A percentile compares a stretch with the other conserved stretches of the same genome.
phyloP scores from a whole-genome alignment of 352 stramenopile genomes.

The Hyaloperonospora arabidopsidis region DNA sequence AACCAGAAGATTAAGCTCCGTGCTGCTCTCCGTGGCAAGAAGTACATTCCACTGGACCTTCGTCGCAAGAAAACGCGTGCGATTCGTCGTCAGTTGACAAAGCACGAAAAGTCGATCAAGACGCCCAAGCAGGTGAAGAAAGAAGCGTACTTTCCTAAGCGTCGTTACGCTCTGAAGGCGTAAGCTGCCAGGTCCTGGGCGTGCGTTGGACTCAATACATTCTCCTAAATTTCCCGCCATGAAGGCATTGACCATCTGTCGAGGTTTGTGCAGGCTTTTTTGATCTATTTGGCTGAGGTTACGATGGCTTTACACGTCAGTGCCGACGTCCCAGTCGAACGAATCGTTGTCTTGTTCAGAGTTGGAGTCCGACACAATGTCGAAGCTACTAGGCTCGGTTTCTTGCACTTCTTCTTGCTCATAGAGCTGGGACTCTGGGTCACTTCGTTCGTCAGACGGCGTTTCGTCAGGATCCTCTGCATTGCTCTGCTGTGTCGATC shows the following conservation, averaged over 20 bases:
- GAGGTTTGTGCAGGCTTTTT: conserved; percentile 6
- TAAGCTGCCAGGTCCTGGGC: conserved; percentile 60
- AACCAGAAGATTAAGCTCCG: conserved; percentile 97
- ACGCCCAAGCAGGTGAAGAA: conserved; percentile 94
- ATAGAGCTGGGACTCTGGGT: conserved; percentile 12
- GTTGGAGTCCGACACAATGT: conserved; percentile 57
- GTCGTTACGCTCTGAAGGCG: conserved; percentile 96
- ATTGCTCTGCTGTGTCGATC: conserved; percentile 53
- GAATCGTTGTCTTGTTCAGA: conserved; percentile 34
- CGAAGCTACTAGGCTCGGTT: conserved; percentile 27
- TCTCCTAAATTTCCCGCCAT: conserved; percentile 49
- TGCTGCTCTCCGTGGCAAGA: conserved; percentile 89
- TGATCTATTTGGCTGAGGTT: neutral
- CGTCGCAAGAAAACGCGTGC: conserved; percentile 98
- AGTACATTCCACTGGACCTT: conserved; percentile 98
- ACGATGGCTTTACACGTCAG: conserved; percentile 15
- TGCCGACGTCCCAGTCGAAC: conserved; percentile 21
- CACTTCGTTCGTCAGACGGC: conserved; percentile 17
- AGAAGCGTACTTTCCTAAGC: conserved; percentile 93
- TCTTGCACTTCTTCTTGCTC: conserved; percentile 11
- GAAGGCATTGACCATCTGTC: conserved; percentile 25
- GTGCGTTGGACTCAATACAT: conserved; percentile 57
- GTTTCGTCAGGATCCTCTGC: conserved; percentile 20
- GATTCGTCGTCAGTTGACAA: conserved; percentile 94
- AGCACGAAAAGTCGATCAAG: conserved; percentile 90